These are phyloP conservation scores for Ramularia endophylla DNA, from an alignment of 2,329 filamentous ascomycete genomes.

Conservation along the genomic window DNA sequence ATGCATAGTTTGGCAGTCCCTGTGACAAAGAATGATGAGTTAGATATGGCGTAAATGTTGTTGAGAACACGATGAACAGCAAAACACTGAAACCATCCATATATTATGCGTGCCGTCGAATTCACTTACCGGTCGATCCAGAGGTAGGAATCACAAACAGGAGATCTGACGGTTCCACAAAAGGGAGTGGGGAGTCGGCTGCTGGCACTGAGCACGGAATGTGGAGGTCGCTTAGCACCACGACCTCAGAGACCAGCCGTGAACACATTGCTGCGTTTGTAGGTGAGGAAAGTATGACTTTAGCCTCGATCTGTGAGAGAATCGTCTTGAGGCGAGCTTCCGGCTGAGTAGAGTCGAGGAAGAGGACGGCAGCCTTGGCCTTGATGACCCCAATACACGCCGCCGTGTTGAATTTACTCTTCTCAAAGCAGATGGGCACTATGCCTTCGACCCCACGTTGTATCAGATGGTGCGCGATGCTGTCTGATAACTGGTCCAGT, in stretches of 20 bases:
- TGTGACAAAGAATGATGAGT: too few relatives aligned
- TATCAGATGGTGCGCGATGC: not conserved
- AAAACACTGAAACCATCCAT: too few relatives aligned
- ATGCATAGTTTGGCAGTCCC: conserved; percentile 8
- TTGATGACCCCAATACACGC: conserved; percentile 27
- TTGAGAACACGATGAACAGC: too few relatives aligned
- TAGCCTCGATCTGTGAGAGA: conserved; percentile 21
- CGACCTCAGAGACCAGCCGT: not conserved
- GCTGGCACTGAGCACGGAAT: not conserved
- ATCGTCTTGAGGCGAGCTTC: conserved; percentile 24
- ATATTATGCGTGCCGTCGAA: too few relatives aligned
- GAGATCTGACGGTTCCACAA: not conserved
- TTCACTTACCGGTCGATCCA: conserved; percentile 47
- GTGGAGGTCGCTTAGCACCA: not conserved
- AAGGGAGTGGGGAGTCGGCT: not conserved
- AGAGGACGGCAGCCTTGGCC: conserved; percentile 20
- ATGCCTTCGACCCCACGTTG: not conserved
- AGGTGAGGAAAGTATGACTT: conserved; percentile 7
- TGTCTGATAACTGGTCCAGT: conserved; percentile 2
- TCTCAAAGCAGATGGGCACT: conserved; percentile 26
- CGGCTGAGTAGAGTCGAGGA: conserved; percentile 9
- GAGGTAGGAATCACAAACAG: conserved; percentile 15
- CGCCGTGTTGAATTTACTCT: conserved; percentile 24
- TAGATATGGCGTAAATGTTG: too few relatives aligned
- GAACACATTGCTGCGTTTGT: not conserved